phyloP scores from a whole-genome alignment of 2,329 filamentous ascomycete genomes.

The Fusarium heterosporum region DNA sequence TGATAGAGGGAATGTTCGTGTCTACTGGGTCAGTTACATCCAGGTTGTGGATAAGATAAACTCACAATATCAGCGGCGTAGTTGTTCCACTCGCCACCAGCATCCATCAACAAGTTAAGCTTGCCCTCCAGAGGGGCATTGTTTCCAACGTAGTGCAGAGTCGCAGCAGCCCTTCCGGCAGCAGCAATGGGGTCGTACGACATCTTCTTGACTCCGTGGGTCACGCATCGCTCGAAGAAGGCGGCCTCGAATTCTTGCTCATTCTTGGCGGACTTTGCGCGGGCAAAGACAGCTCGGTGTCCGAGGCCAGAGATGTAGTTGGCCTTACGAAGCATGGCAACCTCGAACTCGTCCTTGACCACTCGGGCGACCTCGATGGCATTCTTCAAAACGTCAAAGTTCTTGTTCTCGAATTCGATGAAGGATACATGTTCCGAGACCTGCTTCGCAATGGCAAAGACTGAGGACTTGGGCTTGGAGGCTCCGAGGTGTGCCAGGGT shows the following conservation, averaged over 20 bases:
- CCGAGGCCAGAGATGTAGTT: constrained; percentile 77
- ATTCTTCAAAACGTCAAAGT: constrained; percentile 66
- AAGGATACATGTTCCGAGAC: constrained; percentile 79
- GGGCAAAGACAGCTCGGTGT: constrained; percentile 71
- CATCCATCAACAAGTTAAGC: constrained; percentile 85
- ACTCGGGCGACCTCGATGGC: constrained; percentile 77
- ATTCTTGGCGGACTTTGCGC: constrained; percentile 73
- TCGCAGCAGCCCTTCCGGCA: constrained; percentile 81
- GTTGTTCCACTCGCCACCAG: constrained; percentile 79
- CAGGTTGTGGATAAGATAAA: not conserved
- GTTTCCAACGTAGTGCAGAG: constrained; percentile 89
- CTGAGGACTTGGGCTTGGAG: constrained; percentile 56
- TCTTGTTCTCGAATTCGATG: constrained; percentile 73
- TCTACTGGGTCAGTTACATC: constrained; percentile 59
- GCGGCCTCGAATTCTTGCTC: constrained; percentile 86
- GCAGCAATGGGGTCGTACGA: constrained; percentile 91
- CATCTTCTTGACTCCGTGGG: constrained; percentile 81
- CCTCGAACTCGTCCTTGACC: constrained; percentile 79
- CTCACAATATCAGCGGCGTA: constrained; percentile 76
- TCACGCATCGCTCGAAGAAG: constrained; percentile 81
- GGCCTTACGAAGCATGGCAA: constrained; percentile 77
- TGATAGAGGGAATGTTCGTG: constrained; percentile 85
- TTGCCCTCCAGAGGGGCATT: constrained; percentile 76
- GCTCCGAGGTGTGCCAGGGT: constrained; percentile 68
- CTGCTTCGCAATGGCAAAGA: constrained; percentile 84